Base-by-base conservation (phyloP, 805 yeast species). In the Metschnikowia orientalis region DNA sequence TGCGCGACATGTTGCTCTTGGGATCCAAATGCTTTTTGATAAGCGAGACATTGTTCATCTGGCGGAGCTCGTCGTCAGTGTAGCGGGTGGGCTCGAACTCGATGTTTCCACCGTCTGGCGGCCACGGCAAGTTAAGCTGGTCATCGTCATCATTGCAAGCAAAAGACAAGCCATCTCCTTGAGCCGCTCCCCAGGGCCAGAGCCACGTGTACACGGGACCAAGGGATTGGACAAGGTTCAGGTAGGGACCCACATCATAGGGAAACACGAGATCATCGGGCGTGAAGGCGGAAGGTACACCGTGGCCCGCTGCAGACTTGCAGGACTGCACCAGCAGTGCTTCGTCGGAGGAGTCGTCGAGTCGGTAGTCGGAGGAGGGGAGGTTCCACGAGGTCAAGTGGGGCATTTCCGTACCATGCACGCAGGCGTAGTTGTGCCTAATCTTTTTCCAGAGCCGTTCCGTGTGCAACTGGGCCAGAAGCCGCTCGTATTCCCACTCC, bases 401-500 rank as follows among this genome's bases (percentile, higher is more conserved):
- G 0, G 78, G 78, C 45, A 75, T 52, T 5, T 53, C 51, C 24
- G 56, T 55, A 4, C 59, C 59, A 39, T 74, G 66, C 4, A 73
- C 49, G 32, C 32, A 48, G 37, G 44, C 36, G 55, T 63, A 77
- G 44, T 71, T 78, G 31, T 49, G 48, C 35, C 66, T 59, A 17
- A 75, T 67, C 46, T 58, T 71, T 24, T 41, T 49, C 76, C 77
- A 81, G 35, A 83, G 60, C 28, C 72, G 59, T 26, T 69, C 76
- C 2, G 73, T 69, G 32, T 73, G 67, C 37, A 77, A 73, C 42
- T 82, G 82, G 3, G 77, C 62, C 32, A 77, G 87, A 2, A 86
- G 66, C 45, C 97, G 70, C 44, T 92, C 97, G 56, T 67, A 56
- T 50, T 90, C 97, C 98, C 98, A 90, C 2, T 72, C 65, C 59